Evolutionary conservation across 257 asterid genomes (phyloP).

Genomic region (Craterostigma plantagineum): DNA sequence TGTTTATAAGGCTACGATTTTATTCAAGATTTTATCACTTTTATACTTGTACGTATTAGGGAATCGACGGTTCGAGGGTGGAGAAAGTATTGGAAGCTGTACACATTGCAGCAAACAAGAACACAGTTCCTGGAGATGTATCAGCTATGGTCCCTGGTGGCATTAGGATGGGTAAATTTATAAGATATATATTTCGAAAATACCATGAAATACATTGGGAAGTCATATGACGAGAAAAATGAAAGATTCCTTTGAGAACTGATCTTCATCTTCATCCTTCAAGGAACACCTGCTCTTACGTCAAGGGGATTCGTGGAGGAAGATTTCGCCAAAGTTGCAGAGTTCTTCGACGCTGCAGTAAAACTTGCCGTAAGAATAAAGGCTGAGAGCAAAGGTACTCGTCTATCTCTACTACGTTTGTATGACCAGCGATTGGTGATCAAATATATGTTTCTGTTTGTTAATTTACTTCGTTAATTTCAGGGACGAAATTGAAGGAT

Average conservation of each 20-base stretch:
- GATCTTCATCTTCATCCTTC: too few species aligned
- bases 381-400: conserved; percentile 40
- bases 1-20: background rate
- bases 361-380: conserved; percentile 39
- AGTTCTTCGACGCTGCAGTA: conserved; percentile 38
- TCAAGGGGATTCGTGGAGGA: conserved; percentile 63
- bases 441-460: background rate
- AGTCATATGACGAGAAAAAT: too few species aligned
- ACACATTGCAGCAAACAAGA: conserved; percentile 81
- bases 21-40: background rate
- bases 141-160: conserved; percentile 98
- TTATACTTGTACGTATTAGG: conserved; percentile 13
- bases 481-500: conserved; percentile 86
- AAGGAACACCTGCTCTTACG: conserved; percentile 90
- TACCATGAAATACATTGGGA: too few species aligned
- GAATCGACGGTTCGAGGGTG: conserved; percentile 77
- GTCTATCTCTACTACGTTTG: background rate
- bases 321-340: conserved; percentile 27
- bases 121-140: conserved; percentile 88
- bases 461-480: background rate
- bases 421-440: background rate
- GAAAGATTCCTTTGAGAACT: too few species aligned
- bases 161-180: conserved; percentile 64
- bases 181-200: too few species aligned
- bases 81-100: conserved; percentile 80